phyloP scores from a whole-genome alignment of 1,284 basidiomycete species.

The Trichosporon sp. region DNA sequence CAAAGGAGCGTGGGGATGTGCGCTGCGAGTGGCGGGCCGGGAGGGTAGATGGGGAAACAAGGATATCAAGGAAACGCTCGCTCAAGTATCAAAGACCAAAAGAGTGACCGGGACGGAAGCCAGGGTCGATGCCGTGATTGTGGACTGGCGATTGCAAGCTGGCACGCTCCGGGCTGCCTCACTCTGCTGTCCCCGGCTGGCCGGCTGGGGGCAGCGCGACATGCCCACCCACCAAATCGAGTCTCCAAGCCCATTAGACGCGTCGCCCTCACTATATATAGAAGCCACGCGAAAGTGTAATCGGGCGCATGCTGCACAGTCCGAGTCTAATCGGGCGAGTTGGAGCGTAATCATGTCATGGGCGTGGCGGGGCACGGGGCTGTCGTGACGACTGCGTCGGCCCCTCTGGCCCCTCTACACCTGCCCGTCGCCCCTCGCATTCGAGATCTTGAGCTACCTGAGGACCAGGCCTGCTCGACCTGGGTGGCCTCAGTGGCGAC shows the following conservation, averaged over 20 bases:
- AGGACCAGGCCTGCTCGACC: not conserved
- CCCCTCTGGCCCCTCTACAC: not conserved
- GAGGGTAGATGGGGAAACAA: not conserved
- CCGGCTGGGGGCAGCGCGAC: too few species aligned
- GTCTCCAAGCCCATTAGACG: not conserved
- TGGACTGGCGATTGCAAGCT: not conserved
- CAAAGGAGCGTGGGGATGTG: not conserved
- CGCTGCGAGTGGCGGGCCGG: not conserved
- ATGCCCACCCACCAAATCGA: too few species aligned
- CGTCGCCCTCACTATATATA: not conserved
- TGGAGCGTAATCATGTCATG: not conserved
- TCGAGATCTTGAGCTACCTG: not conserved
- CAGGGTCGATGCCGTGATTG: not conserved
- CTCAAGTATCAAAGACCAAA: not conserved
- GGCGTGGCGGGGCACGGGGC: not conserved
- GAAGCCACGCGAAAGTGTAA: not conserved
- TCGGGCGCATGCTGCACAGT: not conserved
- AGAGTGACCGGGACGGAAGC: not conserved
- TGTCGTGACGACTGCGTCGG: not conserved
- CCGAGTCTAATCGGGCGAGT: not conserved
- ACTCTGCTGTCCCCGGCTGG: too few species aligned
- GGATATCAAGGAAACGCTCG: not conserved
- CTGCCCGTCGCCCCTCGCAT: not conserved
- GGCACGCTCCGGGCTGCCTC: too few species aligned
- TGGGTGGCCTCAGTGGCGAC: not conserved